Percentiles rank a stretch among this genome's conserved stretches.
Conservation (phyloP, 78 protist species). For the Dictyostelium brefeldianum region DNA sequence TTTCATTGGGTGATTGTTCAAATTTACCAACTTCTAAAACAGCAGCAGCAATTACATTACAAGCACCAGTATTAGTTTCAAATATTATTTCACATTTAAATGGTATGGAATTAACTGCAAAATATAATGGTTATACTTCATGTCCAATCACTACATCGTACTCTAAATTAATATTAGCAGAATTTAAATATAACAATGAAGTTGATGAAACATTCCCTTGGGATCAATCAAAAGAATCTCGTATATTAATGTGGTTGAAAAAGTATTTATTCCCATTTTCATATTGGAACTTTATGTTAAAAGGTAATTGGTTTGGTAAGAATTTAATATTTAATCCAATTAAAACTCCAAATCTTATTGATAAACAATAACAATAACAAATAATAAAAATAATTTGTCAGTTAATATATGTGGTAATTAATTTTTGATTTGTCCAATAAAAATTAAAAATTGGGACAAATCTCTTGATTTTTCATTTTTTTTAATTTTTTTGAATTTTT, state of each 20-base stretch:
- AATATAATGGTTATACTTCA: constrained; percentile 85
- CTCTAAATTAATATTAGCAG: constrained; percentile 66
- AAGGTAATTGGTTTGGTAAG: constrained; percentile 55
- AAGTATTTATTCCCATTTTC: constrained; percentile 69
- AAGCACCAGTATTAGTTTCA: constrained; percentile 68
- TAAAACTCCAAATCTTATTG: background rate
- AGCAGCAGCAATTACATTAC: constrained; percentile 81
- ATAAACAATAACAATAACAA: too few species aligned
- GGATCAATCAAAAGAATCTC: constrained; percentile 43
- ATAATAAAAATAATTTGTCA: too few species aligned
- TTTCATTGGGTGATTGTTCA: constrained; percentile 82
- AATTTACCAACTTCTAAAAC: constrained; percentile 83
- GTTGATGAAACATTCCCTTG: constrained; percentile 50
- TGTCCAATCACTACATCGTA: constrained; percentile 80
- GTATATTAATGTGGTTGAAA: constrained; percentile 48
- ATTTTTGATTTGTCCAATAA: too few species aligned
- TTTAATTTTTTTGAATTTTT: too few species aligned
- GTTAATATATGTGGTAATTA: too few species aligned
- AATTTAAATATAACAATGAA: constrained; percentile 64
- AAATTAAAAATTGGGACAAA: too few species aligned
- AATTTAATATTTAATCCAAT: background rate
- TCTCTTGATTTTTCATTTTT: too few species aligned
- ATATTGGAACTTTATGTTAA: constrained; percentile 62
- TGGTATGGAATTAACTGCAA: constrained; percentile 46
- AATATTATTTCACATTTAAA: constrained; percentile 50